Evolutionary conservation across 352 stramenopile species (phyloP), one percentile per base, ranked within the genome.

Genomic region (Lagenidium giganteum): DNA sequence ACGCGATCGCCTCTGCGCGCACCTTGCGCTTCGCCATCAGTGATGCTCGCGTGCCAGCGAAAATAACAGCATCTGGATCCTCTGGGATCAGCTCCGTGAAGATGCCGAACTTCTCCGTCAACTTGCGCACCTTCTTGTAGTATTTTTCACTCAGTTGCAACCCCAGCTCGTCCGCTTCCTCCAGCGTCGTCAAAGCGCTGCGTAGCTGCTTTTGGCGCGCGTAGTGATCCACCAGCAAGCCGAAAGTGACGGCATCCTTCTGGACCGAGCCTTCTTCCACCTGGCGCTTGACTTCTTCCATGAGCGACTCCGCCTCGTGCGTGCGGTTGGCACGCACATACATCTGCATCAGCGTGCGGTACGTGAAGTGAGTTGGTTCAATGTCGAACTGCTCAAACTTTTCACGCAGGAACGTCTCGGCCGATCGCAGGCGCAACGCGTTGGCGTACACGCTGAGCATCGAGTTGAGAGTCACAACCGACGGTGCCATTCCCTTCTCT

Each of bases 401-500:
- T 2, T 74, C 50, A 14, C 54, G 36, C 31, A 77, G 22, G 27
- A 89, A 92, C 14, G 49, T 30, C 34, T 82, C 63, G 20, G 74
- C 70, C 5, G 57, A 64, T 12, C 67, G 58, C 42, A 88, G 40
- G 27, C 74, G 80, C 38, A 89, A 55, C 12, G 80, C 76, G 50
- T 89, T 87, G n/a, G 74, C 54, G 57, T 88, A 87, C 25, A 89
- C 77, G 26, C 66, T 70, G 16, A 89, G 56, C 77, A 88, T 87
- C 4, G 74, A 71, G 42, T 87, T 92, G 39, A 92, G 64, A 37
- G 76, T 78, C 22, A 79, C 68, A n/a, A 64, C 28, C 11, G 75
- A 80, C 31, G 63, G 51, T 8, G 49, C 28, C 3, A 81, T 16
- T 3, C 51, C 23, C 40, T 71, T 63, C 24, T 76, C 60, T 21